phyloP scores from a whole-genome alignment of 306 rosid species.

The Medicago ruthenica region DNA sequence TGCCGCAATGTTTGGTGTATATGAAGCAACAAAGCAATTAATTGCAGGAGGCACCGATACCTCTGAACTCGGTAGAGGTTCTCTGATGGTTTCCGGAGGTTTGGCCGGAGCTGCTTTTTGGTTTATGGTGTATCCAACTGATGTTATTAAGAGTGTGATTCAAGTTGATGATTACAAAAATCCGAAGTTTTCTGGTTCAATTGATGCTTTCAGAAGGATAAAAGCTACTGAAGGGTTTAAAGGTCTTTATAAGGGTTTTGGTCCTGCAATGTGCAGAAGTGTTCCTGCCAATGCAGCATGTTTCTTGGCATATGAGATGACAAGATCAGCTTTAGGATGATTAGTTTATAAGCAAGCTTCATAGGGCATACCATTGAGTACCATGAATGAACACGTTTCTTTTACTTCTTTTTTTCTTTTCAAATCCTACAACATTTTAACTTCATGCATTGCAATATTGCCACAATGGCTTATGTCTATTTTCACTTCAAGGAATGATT shows the following conservation, averaged over 20 bases:
- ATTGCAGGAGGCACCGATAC: conserved; percentile 90
- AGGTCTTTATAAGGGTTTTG: conserved; percentile 94
- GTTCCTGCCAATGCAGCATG: conserved; percentile 97
- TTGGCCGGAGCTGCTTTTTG: conserved; percentile 89
- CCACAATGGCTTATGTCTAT: conserved; percentile 24
- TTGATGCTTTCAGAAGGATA: conserved; percentile 82
- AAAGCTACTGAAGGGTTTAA: conserved; percentile 71
- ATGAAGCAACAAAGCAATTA: conserved; percentile 73
- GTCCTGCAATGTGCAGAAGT: conserved; percentile 93
- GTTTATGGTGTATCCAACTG: conserved; percentile 83
- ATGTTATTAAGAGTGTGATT: conserved; percentile 88
- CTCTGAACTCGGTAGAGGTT: conserved; percentile 79
- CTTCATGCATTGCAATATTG: conserved; percentile 29
- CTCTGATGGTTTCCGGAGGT: conserved; percentile 85
- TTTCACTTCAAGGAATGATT: conserved; percentile 41
- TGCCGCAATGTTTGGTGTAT: conserved; percentile 93
- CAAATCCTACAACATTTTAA: conserved; percentile 16
- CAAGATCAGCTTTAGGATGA: conserved; percentile 83
- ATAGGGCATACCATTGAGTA: conserved; percentile 30
- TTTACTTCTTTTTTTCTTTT: background rate
- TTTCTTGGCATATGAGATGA: conserved; percentile 92
- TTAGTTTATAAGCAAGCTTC: conserved; percentile 17
- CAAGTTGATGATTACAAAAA: conserved; percentile 89
- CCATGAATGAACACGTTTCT: conserved; percentile 15
- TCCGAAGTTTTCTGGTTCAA: conserved; percentile 79